Evolutionary conservation across 192 early-diverging fungal genomes (phyloP).

Genomic region (Backusella tarrabulga): DNA sequence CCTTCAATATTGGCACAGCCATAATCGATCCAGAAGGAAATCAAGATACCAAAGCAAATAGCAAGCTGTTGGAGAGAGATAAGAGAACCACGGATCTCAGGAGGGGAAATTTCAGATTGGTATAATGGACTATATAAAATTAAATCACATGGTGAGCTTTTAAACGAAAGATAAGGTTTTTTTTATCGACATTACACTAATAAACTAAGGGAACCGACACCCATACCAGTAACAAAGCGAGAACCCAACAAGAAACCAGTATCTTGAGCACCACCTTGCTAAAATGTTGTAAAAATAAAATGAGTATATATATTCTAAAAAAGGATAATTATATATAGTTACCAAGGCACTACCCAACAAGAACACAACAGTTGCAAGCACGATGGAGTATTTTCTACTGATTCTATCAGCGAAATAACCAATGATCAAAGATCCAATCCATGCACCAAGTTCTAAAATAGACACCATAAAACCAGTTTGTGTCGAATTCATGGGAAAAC

Average conservation of each 20-base stretch:
- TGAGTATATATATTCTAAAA: background rate
- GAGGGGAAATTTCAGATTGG: slow-evolving; percentile 57
- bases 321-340: background rate
- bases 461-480: slow-evolving; percentile 45
- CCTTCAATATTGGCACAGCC: slow-evolving; percentile 30
- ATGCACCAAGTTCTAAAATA: slow-evolving; percentile 61
- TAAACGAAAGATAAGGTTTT: slow-evolving; percentile 18
- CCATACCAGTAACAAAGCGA: slow-evolving; percentile 51
- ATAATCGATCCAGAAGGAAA: slow-evolving; percentile 57
- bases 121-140: slow-evolving; percentile 38
- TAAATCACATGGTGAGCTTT: background rate
- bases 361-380: slow-evolving; percentile 59
- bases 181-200: slow-evolving; percentile 25
- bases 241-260: slow-evolving; percentile 48
- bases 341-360: slow-evolving; percentile 38
- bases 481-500: slow-evolving; percentile 24
- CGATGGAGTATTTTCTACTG: slow-evolving; percentile 68
- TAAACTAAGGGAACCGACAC: slow-evolving; percentile 50
- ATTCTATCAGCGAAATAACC: slow-evolving; percentile 54
- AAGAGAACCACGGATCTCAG: slow-evolving; percentile 56
- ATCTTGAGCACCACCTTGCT: slow-evolving; percentile 35
- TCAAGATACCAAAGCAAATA: slow-evolving; percentile 55
- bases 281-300: background rate
- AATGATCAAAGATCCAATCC: slow-evolving; percentile 56
- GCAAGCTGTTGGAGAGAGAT: slow-evolving; percentile 58